phyloP scores from a whole-genome alignment of 2,329 filamentous ascomycete species.

The Aspergillus quadricinctus region DNA sequence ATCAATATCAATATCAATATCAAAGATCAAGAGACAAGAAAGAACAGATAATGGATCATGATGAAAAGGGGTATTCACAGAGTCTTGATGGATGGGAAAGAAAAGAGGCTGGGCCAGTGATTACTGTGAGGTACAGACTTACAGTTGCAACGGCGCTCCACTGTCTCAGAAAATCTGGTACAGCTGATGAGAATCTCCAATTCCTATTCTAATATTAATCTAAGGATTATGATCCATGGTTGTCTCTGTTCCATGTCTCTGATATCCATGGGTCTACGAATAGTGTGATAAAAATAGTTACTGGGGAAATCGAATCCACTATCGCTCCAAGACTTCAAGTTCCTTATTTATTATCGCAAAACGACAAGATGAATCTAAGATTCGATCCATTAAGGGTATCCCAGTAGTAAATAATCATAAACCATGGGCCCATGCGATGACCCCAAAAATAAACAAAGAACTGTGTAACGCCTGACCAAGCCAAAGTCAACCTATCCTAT shows the following conservation, averaged over 20 bases:
- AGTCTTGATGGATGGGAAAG: neutral
- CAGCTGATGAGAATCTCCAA: neutral
- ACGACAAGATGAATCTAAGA: neutral
- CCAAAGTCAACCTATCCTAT: neutral
- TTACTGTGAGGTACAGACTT: neutral
- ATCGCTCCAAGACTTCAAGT: too few relatives aligned
- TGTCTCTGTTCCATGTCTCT: neutral
- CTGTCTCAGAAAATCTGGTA: neutral
- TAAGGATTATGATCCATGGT: neutral
- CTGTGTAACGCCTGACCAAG: neutral
- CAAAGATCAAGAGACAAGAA: neutral
- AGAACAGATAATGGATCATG: neutral
- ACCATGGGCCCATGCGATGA: neutral
- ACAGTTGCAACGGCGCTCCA: neutral
- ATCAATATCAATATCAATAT: neutral
- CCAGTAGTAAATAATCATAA: neutral
- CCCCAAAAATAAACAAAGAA: neutral
- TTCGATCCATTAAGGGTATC: conserved; percentile 10
- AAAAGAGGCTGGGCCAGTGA: conserved; percentile 17
- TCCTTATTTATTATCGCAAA: neutral
- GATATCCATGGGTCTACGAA: neutral
- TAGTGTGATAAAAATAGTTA: neutral
- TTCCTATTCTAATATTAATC: neutral
- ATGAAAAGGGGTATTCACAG: neutral
- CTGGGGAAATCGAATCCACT: too few relatives aligned